These are phyloP conservation scores for Alternaria arborescens DNA, from an alignment of 2,329 filamentous ascomycete species.

Conservation along the genomic window DNA sequence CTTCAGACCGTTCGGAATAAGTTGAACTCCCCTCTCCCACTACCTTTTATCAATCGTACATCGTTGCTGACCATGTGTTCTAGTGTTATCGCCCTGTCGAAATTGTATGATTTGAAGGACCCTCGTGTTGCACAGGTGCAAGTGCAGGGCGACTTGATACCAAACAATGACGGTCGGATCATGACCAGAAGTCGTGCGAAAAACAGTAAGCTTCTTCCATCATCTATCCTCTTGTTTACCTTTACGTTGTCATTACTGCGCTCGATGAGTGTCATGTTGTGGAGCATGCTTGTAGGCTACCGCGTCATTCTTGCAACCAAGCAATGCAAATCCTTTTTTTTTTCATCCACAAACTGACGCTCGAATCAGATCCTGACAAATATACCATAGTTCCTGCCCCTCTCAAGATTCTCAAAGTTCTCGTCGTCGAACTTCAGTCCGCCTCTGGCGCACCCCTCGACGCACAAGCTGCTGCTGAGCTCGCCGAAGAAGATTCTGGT, in stretches of 20 bases:
- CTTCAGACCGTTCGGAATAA: conserved; percentile 5
- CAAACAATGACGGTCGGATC: conserved; percentile 76
- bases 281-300: too few species aligned
- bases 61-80: conserved; percentile 19
- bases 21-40: not conserved
- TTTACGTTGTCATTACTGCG: not conserved
- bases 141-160: conserved; percentile 91
- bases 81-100: conserved; percentile 90
- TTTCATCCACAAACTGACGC: conserved; percentile 16
- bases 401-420: conserved; percentile 94
- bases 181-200: conserved; percentile 93
- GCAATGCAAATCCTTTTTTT: too few species aligned
- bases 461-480: conserved; percentile 66
- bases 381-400: conserved; percentile 88
- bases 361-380: conserved; percentile 75
- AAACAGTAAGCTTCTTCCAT: conserved; percentile 66
- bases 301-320: too few species aligned
- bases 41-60: not conserved
- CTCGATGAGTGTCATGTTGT: too few species aligned
- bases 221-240: not conserved
- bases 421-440: conserved; percentile 88
- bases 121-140: conserved; percentile 77
- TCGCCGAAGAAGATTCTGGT: conserved; percentile 74
- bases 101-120: conserved; percentile 88
- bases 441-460: conserved; percentile 73